Conservation (phyloP, 148 eudicot genomes). For the Cornus florida region DNA sequence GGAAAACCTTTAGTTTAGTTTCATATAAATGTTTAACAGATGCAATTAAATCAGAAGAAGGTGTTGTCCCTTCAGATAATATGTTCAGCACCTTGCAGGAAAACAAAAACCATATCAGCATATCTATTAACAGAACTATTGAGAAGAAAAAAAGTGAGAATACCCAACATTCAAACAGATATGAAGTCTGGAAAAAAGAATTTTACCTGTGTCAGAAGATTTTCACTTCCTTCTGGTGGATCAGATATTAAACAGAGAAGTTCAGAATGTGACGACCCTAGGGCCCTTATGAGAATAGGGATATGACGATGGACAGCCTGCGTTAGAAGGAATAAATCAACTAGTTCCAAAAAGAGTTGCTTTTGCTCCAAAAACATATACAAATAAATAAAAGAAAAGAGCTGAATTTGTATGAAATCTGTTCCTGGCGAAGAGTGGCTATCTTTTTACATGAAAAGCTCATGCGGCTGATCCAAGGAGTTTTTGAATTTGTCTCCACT, state of each 20-base stretch:
- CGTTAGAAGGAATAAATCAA: slow-evolving; percentile 10
- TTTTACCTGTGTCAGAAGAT: slow-evolving; percentile 76
- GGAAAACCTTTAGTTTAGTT: slow-evolving; percentile 77
- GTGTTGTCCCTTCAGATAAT: slow-evolving; percentile 69
- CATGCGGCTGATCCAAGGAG: background rate
- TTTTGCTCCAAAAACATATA: background rate
- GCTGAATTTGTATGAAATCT: background rate
- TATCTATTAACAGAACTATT: background rate
- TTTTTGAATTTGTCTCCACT: background rate
- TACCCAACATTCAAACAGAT: background rate
- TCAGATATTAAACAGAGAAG: slow-evolving; percentile 77
- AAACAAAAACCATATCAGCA: slow-evolving; percentile 4
- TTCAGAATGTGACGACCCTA: slow-evolving; percentile 75
- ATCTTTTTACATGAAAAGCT: slow-evolving; percentile 1
- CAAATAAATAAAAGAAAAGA: background rate
- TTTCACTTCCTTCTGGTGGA: slow-evolving; percentile 92
- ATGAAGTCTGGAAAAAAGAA: slow-evolving; percentile 12
- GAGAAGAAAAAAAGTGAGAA: background rate
- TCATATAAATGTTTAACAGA: slow-evolving; percentile 86
- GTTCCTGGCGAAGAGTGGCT: background rate
- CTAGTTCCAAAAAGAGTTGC: background rate
- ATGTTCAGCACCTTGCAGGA: slow-evolving; percentile 69
- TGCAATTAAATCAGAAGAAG: slow-evolving; percentile 69
- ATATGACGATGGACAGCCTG: slow-evolving; percentile 95
- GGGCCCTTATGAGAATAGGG: slow-evolving; percentile 70